Evolutionary conservation across 2,329 filamentous ascomycete genomes (phyloP), one percentile per base, ranked within the genome.

Genomic region (Didymella pomorum): DNA sequence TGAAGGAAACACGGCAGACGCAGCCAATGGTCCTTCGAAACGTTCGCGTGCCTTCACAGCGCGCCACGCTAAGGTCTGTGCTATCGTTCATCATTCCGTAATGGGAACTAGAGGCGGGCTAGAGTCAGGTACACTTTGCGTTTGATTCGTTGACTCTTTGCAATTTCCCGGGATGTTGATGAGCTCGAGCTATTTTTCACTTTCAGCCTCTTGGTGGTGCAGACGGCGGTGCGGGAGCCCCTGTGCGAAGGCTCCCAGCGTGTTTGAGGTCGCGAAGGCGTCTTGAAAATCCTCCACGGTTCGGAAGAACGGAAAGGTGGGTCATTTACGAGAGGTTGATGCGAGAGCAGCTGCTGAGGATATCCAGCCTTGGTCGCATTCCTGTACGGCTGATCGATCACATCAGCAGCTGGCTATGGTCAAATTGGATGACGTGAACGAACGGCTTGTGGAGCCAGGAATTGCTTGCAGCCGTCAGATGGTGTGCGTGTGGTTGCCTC

Each of bases 101-200:
- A 58, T 60, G 25, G 35, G 58, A 35, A 45, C 56, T 70, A 67
- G 69, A 47, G 39, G 53, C 52, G 37, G 56, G 60, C 59, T 58
- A 64, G 58, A 39, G 25, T 55, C 71, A 75, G 72, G 72, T 64
- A 73, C 72, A 11, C 12, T 21, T n/a, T 6, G 4, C n/a, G 21
- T 31, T 23, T 68, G 56, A 73, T 72, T 74, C 69, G 71, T 52
- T 52, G 57, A 46, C 23, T 39, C 58, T 65, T 71, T 70, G 51
- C 59, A 71, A 70, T 69, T 65, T 71, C 65, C 68, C 61, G 67
- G 56, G 58, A 49, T 50, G 60, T 56, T 64, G 60, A 64, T 65
- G 61, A 59, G 60, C 65, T 57, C 61, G 52, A 62, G 66, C 70
- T 70, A 66, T 66, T 66, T 62, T 63, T 50, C 48, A 46, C 52